Percentiles rank a stretch among this genome's conserved stretches.
Conservation (phyloP, 2,329 filamentous ascomycete genomes). For the Calonectria pauciramosa region DNA sequence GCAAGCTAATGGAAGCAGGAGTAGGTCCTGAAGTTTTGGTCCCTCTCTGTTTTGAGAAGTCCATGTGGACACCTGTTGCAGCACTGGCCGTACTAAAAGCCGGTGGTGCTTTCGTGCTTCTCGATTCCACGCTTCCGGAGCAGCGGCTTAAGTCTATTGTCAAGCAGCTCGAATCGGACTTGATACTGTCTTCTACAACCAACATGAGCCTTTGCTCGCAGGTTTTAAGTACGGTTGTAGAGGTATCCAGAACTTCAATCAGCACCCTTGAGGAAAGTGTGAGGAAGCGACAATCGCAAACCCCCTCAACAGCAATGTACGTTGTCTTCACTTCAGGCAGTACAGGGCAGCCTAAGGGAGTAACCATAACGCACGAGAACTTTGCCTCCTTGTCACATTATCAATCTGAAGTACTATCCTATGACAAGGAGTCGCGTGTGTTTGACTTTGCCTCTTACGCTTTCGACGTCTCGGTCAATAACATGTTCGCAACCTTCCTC, state of each 20-base stretch:
- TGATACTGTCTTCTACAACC: not conserved
- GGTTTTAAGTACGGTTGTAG: not conserved
- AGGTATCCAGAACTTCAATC: not conserved
- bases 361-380: conserved; percentile 33
- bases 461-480: conserved; percentile 29
- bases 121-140: not conserved
- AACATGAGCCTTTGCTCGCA: not conserved
- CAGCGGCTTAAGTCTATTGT: not conserved
- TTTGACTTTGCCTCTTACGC: conserved; percentile 29
- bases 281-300: conserved; percentile 6
- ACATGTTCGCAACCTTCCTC: conserved; percentile 25
- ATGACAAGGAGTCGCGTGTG: not conserved
- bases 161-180: not conserved
- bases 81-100: not conserved
- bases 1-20: not conserved
- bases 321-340: conserved; percentile 44
- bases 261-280: not conserved
- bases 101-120: not conserved
- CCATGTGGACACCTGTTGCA: not conserved
- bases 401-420: not conserved
- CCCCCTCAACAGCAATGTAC: conserved; percentile 20
- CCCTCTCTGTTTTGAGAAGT: not conserved
- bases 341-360: conserved; percentile 44
- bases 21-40: not conserved
- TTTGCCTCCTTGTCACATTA: conserved; percentile 11